Conservation (phyloP, 768 basidiomycete species). For the Pleurotus platypus region DNA sequence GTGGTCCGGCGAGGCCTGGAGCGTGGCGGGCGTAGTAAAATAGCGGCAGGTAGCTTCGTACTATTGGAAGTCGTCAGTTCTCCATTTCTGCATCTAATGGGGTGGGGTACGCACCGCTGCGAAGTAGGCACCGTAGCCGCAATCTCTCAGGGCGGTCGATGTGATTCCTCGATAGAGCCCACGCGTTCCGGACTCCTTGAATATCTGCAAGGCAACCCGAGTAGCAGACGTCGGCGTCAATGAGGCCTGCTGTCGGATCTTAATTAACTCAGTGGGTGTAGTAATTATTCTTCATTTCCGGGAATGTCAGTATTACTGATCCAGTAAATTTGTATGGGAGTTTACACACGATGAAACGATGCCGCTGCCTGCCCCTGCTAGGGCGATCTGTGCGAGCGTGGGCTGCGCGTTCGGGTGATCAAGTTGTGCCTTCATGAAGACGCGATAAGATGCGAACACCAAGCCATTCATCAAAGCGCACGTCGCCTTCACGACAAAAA, state of each 20-base stretch:
- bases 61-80: constrained; percentile 19
- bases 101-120: constrained; percentile 46
- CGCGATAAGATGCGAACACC: constrained; percentile 82
- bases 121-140: constrained; percentile 87
- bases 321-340: constrained; percentile 1
- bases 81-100: neutral
- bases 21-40: constrained; percentile 27
- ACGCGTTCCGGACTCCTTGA: constrained; percentile 49
- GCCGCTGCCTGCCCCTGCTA: constrained; percentile 81
- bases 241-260: constrained; percentile 75
- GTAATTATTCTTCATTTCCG: constrained; percentile 55
- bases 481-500: constrained; percentile 41
- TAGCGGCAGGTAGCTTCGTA: constrained; percentile 64
- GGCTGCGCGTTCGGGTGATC: constrained; percentile 45
- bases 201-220: constrained; percentile 53
- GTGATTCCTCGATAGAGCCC: constrained; percentile 78
- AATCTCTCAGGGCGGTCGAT: constrained; percentile 73
- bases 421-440: constrained; percentile 69
- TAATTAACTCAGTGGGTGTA: constrained; percentile 83
- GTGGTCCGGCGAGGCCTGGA: constrained; percentile 13
- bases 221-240: constrained; percentile 44
- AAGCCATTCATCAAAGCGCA: constrained; percentile 81
- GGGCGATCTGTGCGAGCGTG: constrained; percentile 63
- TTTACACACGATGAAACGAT: constrained; percentile 71
- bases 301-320: neutral